Evolutionary conservation across 2,329 filamentous ascomycete genomes (phyloP).

Genomic region (Pseudohalonectria lignicola): DNA sequence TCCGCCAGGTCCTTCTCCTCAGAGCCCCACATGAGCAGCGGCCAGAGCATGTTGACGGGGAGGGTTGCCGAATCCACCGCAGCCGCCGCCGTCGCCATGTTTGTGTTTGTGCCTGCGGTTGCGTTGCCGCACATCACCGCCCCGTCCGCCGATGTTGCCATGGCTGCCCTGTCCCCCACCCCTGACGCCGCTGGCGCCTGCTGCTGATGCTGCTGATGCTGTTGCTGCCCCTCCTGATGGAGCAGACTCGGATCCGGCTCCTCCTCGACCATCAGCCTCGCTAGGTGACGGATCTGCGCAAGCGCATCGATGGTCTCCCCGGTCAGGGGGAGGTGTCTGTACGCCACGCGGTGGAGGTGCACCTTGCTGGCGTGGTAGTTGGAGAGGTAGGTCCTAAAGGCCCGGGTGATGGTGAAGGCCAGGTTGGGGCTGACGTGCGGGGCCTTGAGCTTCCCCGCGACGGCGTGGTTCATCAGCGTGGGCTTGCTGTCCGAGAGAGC

Average conservation of each 20-base stretch:
- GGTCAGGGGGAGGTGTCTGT: conserved; percentile 40
- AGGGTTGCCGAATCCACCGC: too few species aligned
- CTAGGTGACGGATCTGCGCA: conserved; percentile 34
- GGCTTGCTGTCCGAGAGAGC: conserved; percentile 38
- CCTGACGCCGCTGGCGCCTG: neutral
- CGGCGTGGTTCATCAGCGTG: conserved; percentile 43
- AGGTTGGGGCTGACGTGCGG: conserved; percentile 36
- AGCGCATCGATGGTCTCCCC: conserved; percentile 35
- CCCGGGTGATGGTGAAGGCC: conserved; percentile 36
- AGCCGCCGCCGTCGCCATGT: too few species aligned
- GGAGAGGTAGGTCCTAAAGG: conserved; percentile 43
- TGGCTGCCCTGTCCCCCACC: neutral
- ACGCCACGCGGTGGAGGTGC: conserved; percentile 45
- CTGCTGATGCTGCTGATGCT: neutral
- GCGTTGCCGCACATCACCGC: neutral
- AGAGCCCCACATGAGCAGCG: conserved; percentile 41
- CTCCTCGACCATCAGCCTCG: conserved; percentile 30
- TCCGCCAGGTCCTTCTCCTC: conserved; percentile 39
- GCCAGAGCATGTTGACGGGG: conserved; percentile 47
- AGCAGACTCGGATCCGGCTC: conserved; percentile 26
- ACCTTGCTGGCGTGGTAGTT: conserved; percentile 46
- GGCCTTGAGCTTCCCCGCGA: conserved; percentile 35
- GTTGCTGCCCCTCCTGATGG: too few species aligned
- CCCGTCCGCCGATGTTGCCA: neutral
- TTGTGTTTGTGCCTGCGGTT: neutral